These are phyloP conservation scores for Annona cherimola DNA, from an alignment of 164 flowering plant species.

Conservation along the genomic window DNA sequence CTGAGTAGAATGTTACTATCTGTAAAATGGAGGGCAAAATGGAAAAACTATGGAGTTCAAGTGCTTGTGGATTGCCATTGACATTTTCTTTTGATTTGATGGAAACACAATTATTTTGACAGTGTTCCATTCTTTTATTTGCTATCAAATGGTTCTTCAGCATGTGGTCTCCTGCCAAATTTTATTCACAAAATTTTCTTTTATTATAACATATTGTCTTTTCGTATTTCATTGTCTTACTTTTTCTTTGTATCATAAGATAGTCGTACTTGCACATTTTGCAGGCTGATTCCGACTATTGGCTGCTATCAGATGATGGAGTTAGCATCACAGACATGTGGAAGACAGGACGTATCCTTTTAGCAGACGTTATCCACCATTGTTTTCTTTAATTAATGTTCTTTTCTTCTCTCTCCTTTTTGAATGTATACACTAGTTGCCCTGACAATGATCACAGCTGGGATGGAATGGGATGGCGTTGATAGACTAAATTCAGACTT, in stretches of 20 bases:
- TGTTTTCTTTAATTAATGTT: neutral
- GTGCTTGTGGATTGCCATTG: neutral
- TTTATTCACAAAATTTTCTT: neutral
- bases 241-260: neutral
- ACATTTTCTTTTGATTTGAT: neutral
- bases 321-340: conserved; percentile 90
- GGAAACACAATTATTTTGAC: neutral
- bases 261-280: neutral
- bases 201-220: neutral
- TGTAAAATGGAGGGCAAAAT: neutral
- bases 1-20: neutral
- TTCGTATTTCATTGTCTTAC: neutral
- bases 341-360: conserved; percentile 75
- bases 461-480: conserved; percentile 49
- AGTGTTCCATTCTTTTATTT: too few relatives aligned
- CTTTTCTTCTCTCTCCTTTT: neutral
- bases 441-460: conserved; percentile 43
- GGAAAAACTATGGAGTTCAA: neutral
- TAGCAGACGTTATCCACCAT: neutral
- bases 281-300: conserved; percentile 87
- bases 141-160: neutral
- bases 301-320: conserved; percentile 75
- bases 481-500: conserved; percentile 34
- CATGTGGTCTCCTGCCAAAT: neutral
- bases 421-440: conserved; percentile 9